Base-by-base conservation (phyloP, 176 grass and related monocot genomes). In the Aegilops speltoides region DNA sequence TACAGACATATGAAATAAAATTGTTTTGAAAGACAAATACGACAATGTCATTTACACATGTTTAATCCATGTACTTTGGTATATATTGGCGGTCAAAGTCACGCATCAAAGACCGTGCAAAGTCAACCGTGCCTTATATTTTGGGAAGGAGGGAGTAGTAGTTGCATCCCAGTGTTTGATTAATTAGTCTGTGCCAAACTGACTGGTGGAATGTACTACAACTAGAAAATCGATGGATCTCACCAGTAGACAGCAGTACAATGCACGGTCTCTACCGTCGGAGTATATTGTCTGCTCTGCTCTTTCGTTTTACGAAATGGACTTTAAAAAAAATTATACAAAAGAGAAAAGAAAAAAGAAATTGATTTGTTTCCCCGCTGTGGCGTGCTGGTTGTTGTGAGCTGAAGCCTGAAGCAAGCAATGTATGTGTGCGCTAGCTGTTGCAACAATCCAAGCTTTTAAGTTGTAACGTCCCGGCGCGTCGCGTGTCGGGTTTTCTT, bases 331-430 rank as follows among this genome's bases (percentile, higher is more conserved):
- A 33, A 33, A 33, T 33, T 37, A 41, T 13, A 46, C 43, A 46
- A 10, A 12, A 54, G 15, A 6, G 4, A 48, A 48, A 48, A 48
- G 46, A 17, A 7, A 17, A 54, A 54, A 54, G 16, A 69, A 36
- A 52, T 32, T 1, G 20, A 29, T 36, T 71, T 19, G 34, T 73
- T 60, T 83, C 33, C 22, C 31, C 26, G 32, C 40, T 54, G 45
- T 67, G 56, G 59, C 12, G 24, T 31, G 60, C 14, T 15, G 19
- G 41, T 76, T 32, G 82, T 64, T 64, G 38, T 12, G 36, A 52
- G 75, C 38, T 48, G 26, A 68, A 52, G 87, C 87, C 50, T 54
- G 50, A 54, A 54, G 50, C 50, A 88, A 88, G 65, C 54, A 54
- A 64, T 14, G 87, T 33, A 56, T 88, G 87, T 17, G 40, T 10